Conservation (phyloP, 2,329 filamentous ascomycete genomes). For the Penicillium sp. region DNA sequence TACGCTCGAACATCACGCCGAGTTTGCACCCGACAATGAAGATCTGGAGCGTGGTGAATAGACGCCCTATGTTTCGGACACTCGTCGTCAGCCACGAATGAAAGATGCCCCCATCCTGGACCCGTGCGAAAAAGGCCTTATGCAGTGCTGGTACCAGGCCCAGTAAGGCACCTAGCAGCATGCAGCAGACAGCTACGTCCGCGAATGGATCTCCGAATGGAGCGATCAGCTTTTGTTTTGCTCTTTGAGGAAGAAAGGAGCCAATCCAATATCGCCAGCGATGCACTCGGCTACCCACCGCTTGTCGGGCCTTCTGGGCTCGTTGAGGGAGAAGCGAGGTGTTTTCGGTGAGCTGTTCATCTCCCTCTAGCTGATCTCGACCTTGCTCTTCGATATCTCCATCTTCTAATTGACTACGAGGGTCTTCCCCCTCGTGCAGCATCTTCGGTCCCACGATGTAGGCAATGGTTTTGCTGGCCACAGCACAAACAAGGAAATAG, state of each 20-base stretch:
- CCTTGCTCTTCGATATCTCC: not conserved
- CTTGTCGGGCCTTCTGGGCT: conserved; percentile 18
- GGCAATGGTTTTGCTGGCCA: conserved; percentile 65
- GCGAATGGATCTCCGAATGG: conserved; percentile 56
- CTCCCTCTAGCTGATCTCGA: conserved; percentile 14
- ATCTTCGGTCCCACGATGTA: conserved; percentile 67
- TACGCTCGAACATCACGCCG: conserved; percentile 56
- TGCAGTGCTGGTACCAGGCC: conserved; percentile 65
- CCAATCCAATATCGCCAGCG: conserved; percentile 32
- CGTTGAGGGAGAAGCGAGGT: conserved; percentile 57
- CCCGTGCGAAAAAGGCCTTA: conserved; percentile 63
- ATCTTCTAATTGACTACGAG: conserved; percentile 17
- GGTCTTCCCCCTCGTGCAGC: conserved; percentile 48
- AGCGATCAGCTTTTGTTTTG: conserved; percentile 40
- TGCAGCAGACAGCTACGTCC: conserved; percentile 66
- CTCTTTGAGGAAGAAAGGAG: conserved; percentile 38
- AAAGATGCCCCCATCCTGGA: conserved; percentile 64
- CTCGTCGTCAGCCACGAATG: conserved; percentile 68
- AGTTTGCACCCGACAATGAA: conserved; percentile 71
- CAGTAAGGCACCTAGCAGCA: conserved; percentile 61
- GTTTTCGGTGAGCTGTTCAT: conserved; percentile 47
- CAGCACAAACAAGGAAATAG: conserved; percentile 69
- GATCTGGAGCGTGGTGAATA: conserved; percentile 69
- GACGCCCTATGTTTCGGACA: conserved; percentile 63
- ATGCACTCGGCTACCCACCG: conserved; percentile 25